Evolutionary conservation across 2,329 filamentous ascomycete species (phyloP).

Genomic region (Penicillium thymicola): DNA sequence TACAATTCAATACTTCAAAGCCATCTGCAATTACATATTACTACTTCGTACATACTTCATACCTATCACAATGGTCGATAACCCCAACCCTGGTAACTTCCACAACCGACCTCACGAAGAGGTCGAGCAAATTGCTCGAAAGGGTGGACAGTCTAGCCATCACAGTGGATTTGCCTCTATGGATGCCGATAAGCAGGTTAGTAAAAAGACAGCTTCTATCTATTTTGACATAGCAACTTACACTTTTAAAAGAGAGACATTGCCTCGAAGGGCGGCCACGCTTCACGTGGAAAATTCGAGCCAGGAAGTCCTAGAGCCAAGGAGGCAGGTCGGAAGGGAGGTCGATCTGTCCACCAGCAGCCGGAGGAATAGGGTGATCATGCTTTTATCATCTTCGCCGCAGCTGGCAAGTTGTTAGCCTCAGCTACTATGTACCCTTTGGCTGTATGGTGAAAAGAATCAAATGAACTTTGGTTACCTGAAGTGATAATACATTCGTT

Average conservation of each 20-base stretch:
- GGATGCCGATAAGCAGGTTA: slow-evolving; percentile 32
- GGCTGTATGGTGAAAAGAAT: background rate
- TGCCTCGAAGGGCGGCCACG: slow-evolving; percentile 54
- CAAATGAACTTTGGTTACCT: background rate
- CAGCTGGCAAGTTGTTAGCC: background rate
- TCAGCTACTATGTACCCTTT: background rate
- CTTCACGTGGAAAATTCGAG: slow-evolving; percentile 55
- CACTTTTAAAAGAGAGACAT: slow-evolving; percentile 37
- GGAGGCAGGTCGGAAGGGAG: slow-evolving; percentile 55
- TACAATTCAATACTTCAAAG: background rate
- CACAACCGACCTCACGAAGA: slow-evolving; percentile 46
- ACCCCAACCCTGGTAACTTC: slow-evolving; percentile 41
- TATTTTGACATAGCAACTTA: background rate
- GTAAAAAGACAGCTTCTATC: background rate
- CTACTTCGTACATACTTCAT: background rate
- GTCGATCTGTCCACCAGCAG: background rate
- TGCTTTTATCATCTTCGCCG: background rate
- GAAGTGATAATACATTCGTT: background rate
- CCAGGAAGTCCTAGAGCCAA: slow-evolving; percentile 51
- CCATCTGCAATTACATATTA: background rate
- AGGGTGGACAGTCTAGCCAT: slow-evolving; percentile 35
- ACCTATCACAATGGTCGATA: slow-evolving; percentile 13
- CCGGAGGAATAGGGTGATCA: background rate
- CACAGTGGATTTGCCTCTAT: slow-evolving; percentile 29
- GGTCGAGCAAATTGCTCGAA: slow-evolving; percentile 41